Evolutionary conservation across 352 stramenopile species (phyloP), one percentile per base, ranked within the genome.

Genomic region (Ophiocytium majus): DNA sequence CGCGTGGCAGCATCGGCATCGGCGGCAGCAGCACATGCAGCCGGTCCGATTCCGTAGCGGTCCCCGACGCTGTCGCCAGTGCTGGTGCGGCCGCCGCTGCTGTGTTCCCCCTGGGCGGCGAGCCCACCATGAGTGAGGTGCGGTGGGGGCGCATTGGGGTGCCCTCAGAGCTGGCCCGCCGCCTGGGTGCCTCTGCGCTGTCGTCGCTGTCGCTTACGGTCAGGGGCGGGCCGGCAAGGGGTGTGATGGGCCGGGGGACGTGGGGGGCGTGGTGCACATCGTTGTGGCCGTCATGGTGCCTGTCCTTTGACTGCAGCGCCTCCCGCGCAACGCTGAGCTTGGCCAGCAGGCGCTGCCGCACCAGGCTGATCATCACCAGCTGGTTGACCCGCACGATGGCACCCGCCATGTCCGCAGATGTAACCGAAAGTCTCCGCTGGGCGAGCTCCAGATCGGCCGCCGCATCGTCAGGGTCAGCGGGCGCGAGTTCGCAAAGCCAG

Each of bases 331-430:
- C 5, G 5, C 14, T 5, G 5, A 78, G 35, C 66, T 43, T 78
- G 32, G 32, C 35, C 35, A 78, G 66, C 17, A 78, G 14, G 5
- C 66, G 32, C 32, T 78, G 66, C 32, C 66, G 5, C 32, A 78
- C 66, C 32, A 78, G 35, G 66, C 66, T 43, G 32, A 78, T 43
- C 66, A 78, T 78, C 35, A 43, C 66, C 66, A 43, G 66, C 5
- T 78, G 66, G 66, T 78, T 78, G 32, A 78, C 66, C 5, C 66
- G 66, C 32, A 43, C 35, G 5, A 78, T 78, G 35, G 66, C 66
- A 14, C 14, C 66, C 5, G 32, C 66, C 5, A 78, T 10, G 17
- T 78, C 66, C 14, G 35, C 66, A 43, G 5, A 14, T 5, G 66
- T 17, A 78, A 78, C 35, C 35, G 43, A 57, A 57, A 57, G 43